These are phyloP conservation scores for Xylariaceae sp. DNA, from an alignment of 2,329 filamentous ascomycete genomes.

Conservation along the genomic window DNA sequence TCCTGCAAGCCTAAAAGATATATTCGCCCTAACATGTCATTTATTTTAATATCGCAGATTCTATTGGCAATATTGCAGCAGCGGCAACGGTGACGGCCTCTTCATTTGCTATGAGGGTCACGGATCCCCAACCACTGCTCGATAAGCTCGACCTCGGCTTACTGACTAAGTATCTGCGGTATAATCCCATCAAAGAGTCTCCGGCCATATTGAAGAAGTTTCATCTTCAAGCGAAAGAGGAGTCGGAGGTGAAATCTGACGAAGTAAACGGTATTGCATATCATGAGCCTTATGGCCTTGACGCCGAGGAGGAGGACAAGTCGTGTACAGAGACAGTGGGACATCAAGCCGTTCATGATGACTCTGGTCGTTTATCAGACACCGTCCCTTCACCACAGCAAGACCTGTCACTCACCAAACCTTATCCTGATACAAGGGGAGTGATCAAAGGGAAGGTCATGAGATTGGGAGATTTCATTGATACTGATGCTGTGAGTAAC, in stretches of 20 bases:
- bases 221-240: conserved; percentile 11
- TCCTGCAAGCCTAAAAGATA: too few species aligned
- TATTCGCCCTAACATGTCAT: too few species aligned
- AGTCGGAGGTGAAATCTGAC: background rate
- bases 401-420: background rate
- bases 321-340: background rate
- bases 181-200: conserved; percentile 8
- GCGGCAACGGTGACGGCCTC: conserved; percentile 55
- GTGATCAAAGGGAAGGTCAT: conserved; percentile 47
- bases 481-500: conserved; percentile 47
- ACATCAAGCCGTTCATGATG: background rate
- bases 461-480: conserved; percentile 52
- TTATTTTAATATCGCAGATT: conserved; percentile 37
- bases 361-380: background rate
- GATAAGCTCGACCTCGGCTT: conserved; percentile 39
- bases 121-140: conserved; percentile 29
- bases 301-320: background rate
- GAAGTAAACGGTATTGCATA: background rate
- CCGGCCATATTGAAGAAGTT: conserved; percentile 4
- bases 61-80: conserved; percentile 53
- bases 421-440: background rate
- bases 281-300: conserved; percentile 5
- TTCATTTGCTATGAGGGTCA: conserved; percentile 52
- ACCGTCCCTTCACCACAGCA: background rate
- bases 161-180: conserved; percentile 31